Evolutionary conservation across 2,329 filamentous ascomycete genomes (phyloP).

Genomic region (Fusarium denticulatum): DNA sequence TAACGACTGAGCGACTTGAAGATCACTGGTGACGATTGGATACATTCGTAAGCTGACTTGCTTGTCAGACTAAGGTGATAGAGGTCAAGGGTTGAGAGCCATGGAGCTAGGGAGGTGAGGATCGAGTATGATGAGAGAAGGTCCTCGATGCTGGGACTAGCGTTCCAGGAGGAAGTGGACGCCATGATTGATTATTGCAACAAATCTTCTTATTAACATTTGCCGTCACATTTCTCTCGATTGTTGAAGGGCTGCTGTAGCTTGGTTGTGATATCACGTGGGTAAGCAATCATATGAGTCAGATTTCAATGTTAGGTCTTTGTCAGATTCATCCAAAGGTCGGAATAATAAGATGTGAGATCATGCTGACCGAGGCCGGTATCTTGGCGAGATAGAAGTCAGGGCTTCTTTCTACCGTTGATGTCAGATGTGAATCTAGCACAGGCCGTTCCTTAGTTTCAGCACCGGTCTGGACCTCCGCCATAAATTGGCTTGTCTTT

Average conservation of each 20-base stretch:
- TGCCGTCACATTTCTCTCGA: rapidly evolving
- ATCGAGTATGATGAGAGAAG: constrained; percentile 29
- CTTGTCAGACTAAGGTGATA: constrained; percentile 18
- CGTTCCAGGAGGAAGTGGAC: rapidly evolving
- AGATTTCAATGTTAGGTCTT: background rate
- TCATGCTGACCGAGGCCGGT: background rate
- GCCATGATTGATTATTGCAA: background rate
- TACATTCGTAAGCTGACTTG: background rate
- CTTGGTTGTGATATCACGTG: background rate
- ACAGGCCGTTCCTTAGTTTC: background rate
- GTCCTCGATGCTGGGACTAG: background rate
- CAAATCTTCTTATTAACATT: background rate
- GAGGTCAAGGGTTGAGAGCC: constrained; percentile 29
- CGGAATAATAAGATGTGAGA: background rate
- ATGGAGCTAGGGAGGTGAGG: constrained; percentile 17
- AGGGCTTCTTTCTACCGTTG: rapidly evolving
- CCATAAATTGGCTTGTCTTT: background rate
- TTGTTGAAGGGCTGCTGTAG: rapidly evolving
- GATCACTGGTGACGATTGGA: background rate
- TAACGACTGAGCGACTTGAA: constrained; percentile 13
- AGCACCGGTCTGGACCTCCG: background rate
- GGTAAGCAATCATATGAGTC: background rate
- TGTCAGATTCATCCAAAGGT: background rate
- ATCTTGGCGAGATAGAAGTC: background rate
- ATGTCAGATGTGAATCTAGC: too few species aligned